Evolutionary conservation across 805 yeast species (phyloP).

Genomic region (Hanseniaspora clermontiae): DNA sequence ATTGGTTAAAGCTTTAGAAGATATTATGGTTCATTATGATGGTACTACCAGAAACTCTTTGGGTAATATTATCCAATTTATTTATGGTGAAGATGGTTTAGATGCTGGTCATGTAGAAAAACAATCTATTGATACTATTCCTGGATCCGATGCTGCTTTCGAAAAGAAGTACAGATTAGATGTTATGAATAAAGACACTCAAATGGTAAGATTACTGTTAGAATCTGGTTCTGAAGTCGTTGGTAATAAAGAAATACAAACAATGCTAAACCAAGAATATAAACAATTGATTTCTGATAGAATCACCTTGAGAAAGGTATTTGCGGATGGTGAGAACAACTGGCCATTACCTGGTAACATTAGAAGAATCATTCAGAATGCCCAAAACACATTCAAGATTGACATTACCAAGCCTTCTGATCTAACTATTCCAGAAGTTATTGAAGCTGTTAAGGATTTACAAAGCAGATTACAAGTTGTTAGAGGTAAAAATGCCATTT

Average conservation of each 20-base stretch:
- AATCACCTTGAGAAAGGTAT: slow-evolving; percentile 64
- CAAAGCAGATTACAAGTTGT: slow-evolving; percentile 58
- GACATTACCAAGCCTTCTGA: slow-evolving; percentile 87
- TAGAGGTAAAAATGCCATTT: slow-evolving; percentile 65
- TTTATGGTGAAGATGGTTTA: slow-evolving; percentile 97
- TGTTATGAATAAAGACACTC: slow-evolving; percentile 52
- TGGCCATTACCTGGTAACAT: slow-evolving; percentile 98
- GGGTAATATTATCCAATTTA: slow-evolving; percentile 90
- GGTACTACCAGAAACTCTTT: slow-evolving; percentile 95
- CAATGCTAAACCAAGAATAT: slow-evolving; percentile 70
- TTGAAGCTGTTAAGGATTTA: slow-evolving; percentile 55
- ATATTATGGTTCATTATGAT: slow-evolving; percentile 95
- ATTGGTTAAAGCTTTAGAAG: slow-evolving; percentile 90
- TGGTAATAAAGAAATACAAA: slow-evolving; percentile 79
- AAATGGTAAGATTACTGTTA: slow-evolving; percentile 57
- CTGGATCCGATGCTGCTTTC: slow-evolving; percentile 77
- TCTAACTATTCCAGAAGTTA: slow-evolving; percentile 69
- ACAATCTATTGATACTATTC: slow-evolving; percentile 88
- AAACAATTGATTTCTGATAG: slow-evolving; percentile 69
- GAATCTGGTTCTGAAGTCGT: slow-evolving; percentile 84
- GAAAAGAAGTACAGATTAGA: slow-evolving; percentile 79
- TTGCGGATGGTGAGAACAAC: slow-evolving; percentile 84
- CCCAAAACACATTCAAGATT: slow-evolving; percentile 91
- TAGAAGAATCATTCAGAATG: slow-evolving; percentile 91
- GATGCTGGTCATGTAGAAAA: slow-evolving; percentile 97